Evolutionary conservation across 2,329 filamentous ascomycete species (phyloP).

Genomic region (Penicillium polonicum): DNA sequence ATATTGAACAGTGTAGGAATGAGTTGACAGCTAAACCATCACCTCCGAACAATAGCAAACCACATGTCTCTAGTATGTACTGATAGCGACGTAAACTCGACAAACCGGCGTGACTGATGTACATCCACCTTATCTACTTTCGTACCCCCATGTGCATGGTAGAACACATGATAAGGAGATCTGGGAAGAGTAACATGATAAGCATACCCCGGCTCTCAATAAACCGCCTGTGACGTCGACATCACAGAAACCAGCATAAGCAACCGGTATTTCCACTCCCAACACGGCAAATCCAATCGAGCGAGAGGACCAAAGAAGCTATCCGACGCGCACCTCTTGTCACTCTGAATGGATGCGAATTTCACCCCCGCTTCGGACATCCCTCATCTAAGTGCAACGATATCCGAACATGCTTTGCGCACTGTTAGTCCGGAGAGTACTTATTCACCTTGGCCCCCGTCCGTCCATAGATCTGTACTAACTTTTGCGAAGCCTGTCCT

Average conservation of each 20-base stretch:
- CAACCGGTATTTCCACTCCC: slow-evolving; percentile 23
- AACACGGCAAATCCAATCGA: slow-evolving; percentile 27
- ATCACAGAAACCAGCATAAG: not conserved
- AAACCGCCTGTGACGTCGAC: slow-evolving; percentile 6
- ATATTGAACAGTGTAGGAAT: not conserved
- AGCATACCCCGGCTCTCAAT: not conserved
- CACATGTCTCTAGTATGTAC: not conserved
- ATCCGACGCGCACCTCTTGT: slow-evolving; percentile 11
- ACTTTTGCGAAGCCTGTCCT: not conserved
- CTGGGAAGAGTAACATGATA: not conserved
- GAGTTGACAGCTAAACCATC: not conserved
- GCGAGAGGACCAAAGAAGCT: slow-evolving; percentile 13
- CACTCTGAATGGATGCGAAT: slow-evolving; percentile 8
- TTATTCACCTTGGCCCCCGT: slow-evolving; percentile 8
- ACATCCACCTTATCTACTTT: not conserved
- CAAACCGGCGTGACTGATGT: not conserved
- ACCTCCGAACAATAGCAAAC: not conserved
- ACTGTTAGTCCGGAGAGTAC: slow-evolving; percentile 3
- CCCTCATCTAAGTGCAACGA: slow-evolving; percentile 7
- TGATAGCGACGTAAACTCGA: not conserved
- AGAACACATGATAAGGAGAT: not conserved
- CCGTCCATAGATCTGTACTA: not conserved
- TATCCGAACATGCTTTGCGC: not conserved
- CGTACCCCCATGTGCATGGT: not conserved
- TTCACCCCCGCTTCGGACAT: slow-evolving; percentile 19